Percentiles rank a stretch among this genome's conserved stretches.
Evolutionary conservation across 768 basidiomycete species (phyloP).

Genomic region (Pleurotus citrinopileatus): DNA sequence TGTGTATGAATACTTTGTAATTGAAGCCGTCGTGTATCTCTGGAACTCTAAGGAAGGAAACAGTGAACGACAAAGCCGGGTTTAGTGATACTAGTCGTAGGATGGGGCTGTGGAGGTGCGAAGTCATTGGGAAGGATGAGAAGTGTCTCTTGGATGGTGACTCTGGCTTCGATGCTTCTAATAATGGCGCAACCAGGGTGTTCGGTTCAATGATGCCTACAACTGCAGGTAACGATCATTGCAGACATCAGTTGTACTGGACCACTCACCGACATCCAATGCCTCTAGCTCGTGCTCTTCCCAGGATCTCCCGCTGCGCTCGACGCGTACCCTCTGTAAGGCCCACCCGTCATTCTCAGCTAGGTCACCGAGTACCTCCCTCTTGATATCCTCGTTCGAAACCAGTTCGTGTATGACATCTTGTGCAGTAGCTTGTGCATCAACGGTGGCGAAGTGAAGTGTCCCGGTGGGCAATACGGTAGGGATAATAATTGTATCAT

Average conservation of each 20-base stretch:
- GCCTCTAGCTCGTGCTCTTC: slow-evolving; percentile 66
- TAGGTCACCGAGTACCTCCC: slow-evolving; percentile 55
- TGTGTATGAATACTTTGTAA: slow-evolving; percentile 65
- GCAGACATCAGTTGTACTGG: background rate
- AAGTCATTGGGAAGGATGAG: slow-evolving; percentile 67
- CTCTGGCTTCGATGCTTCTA: slow-evolving; percentile 36
- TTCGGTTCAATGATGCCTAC: slow-evolving; percentile 49
- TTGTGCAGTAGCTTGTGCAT: slow-evolving; percentile 48
- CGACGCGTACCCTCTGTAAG: slow-evolving; percentile 59
- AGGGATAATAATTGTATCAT: slow-evolving; percentile 51
- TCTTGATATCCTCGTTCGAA: slow-evolving; percentile 43
- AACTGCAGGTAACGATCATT: background rate
- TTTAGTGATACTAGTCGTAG: slow-evolving; percentile 74
- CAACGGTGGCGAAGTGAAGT: slow-evolving; percentile 61
- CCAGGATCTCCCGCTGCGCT: slow-evolving; percentile 62
- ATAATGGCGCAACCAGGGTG: slow-evolving; percentile 48
- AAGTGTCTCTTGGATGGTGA: slow-evolving; percentile 48
- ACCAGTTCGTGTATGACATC: slow-evolving; percentile 58
- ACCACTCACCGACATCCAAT: slow-evolving; percentile 56
- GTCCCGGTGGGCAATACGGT: slow-evolving; percentile 55
- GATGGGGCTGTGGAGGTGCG: slow-evolving; percentile 61
- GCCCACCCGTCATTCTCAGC: slow-evolving; percentile 65
- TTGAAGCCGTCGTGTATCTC: slow-evolving; percentile 73
- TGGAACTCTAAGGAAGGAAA: slow-evolving; percentile 66
- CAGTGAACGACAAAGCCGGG: slow-evolving; percentile 47